Evolutionary conservation across 306 rosid genomes (phyloP).

Genomic region (Begonia loranthoides): DNA sequence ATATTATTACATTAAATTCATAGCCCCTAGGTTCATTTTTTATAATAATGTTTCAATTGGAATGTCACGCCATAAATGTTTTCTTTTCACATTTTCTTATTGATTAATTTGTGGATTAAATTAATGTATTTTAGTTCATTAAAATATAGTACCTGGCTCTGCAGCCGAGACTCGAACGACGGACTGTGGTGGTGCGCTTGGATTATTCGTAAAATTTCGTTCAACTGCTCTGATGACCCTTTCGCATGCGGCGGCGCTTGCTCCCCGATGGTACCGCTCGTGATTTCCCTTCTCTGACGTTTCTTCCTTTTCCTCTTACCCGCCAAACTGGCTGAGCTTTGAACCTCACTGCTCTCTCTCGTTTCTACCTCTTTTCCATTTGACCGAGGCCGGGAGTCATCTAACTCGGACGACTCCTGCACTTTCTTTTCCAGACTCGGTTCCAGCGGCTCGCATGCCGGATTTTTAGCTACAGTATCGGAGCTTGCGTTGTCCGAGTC

Average conservation of each 20-base stretch:
- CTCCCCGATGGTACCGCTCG: constrained; percentile 14
- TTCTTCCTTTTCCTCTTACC: constrained; percentile 22
- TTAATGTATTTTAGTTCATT: too few relatives aligned
- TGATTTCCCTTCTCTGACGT: constrained; percentile 25
- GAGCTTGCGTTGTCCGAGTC: constrained; percentile 63
- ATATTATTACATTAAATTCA: too few relatives aligned
- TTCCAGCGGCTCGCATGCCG: constrained; percentile 25
- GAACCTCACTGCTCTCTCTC: constrained; percentile 66
- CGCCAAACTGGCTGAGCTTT: constrained; percentile 71
- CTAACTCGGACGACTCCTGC: constrained; percentile 40
- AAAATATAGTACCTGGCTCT: constrained; percentile 43
- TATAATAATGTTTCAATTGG: too few relatives aligned
- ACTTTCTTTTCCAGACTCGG: constrained; percentile 32
- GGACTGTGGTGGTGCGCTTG: constrained; percentile 39
- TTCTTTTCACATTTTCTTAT: too few relatives aligned
- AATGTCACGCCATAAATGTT: too few relatives aligned
- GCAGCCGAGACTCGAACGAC: constrained; percentile 57
- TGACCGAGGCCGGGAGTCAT: constrained; percentile 49
- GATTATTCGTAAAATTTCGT: constrained; percentile 36
- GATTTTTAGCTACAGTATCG: constrained; percentile 30
- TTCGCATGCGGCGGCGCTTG: constrained; percentile 10
- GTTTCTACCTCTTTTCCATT: constrained; percentile 27
- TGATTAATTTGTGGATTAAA: too few relatives aligned
- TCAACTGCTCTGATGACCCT: constrained; percentile 51
- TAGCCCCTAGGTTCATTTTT: too few relatives aligned